Conservation (phyloP, 1,139 yeast species). For the Yamadazyma friedrichii region DNA sequence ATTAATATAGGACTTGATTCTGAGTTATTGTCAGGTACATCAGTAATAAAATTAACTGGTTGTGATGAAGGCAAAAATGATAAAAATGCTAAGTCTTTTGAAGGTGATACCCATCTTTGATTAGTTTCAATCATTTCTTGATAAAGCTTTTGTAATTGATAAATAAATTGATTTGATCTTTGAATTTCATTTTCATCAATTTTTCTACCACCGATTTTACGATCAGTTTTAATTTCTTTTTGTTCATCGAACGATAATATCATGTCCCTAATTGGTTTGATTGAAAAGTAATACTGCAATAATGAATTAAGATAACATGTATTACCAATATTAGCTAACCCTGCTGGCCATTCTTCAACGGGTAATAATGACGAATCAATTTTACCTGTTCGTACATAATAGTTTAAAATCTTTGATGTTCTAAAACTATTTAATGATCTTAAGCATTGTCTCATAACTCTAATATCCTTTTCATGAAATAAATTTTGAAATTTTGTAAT, state of each 20-base stretch:
- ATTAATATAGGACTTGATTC: constrained; percentile 12
- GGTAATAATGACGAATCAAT: constrained; percentile 62
- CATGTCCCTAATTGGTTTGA: constrained; percentile 74
- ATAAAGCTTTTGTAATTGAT: constrained; percentile 68
- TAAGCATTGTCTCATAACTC: constrained; percentile 51
- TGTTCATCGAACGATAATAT: constrained; percentile 53
- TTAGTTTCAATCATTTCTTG: constrained; percentile 64
- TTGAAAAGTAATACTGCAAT: constrained; percentile 83
- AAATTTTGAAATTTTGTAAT: constrained; percentile 53
- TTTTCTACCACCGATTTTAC: constrained; percentile 84
- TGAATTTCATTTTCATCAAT: constrained; percentile 73
- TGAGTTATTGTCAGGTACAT: constrained; percentile 1
- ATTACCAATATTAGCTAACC: constrained; percentile 90
- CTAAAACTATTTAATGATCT: constrained; percentile 46
- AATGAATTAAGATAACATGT: constrained; percentile 92
- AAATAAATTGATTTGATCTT: constrained; percentile 79
- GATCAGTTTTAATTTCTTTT: constrained; percentile 18
- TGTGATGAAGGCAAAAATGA: constrained; percentile 79
- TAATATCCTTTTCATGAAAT: constrained; percentile 35
- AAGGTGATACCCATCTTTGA: constrained; percentile 72
- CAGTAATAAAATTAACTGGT: constrained; percentile 52
- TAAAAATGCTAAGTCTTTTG: constrained; percentile 79
- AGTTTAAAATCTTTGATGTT: constrained; percentile 51
- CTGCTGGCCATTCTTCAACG: constrained; percentile 78
- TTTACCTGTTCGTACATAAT: constrained; percentile 56